These are phyloP conservation scores for Streptanthus diversifolius DNA, from an alignment of 345 rosid species.

Conservation along the genomic window DNA sequence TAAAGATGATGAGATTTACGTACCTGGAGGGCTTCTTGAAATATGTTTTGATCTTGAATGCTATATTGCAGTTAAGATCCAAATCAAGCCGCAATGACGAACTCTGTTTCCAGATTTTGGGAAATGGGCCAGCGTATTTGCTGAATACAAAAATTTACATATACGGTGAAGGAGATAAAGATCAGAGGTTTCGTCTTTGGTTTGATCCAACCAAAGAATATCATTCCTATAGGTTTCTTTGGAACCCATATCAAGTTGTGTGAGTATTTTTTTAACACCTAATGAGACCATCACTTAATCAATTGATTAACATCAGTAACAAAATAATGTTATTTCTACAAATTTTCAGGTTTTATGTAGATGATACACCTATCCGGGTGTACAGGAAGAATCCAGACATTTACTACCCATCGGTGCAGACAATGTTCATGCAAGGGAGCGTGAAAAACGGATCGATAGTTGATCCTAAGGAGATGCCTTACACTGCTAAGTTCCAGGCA, in stretches of 20 bases:
- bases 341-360: conserved; percentile 39
- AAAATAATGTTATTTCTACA: not conserved
- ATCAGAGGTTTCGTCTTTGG: conserved; percentile 36
- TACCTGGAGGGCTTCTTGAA: not conserved
- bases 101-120: conserved; percentile 34
- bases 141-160: conserved; percentile 29
- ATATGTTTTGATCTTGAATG: conserved; percentile 1
- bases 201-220: conserved; percentile 36
- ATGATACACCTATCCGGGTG: conserved; percentile 39
- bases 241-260: conserved; percentile 37
- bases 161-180: conserved; percentile 33
- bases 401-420: conserved; percentile 27
- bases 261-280: conserved; percentile 6
- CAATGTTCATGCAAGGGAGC: conserved; percentile 35
- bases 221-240: conserved; percentile 34
- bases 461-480: conserved; percentile 30
- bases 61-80: conserved; percentile 24
- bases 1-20: not conserved
- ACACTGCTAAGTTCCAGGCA: conserved; percentile 34
- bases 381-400: conserved; percentile 20
- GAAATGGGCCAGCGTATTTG: conserved; percentile 27
- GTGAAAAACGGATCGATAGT: conserved; percentile 16
- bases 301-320: not conserved
- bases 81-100: conserved; percentile 33
- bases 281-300: not conserved